Evolutionary conservation across 768 basidiomycete species (phyloP).

Genomic region (Lactifluus volemus): DNA sequence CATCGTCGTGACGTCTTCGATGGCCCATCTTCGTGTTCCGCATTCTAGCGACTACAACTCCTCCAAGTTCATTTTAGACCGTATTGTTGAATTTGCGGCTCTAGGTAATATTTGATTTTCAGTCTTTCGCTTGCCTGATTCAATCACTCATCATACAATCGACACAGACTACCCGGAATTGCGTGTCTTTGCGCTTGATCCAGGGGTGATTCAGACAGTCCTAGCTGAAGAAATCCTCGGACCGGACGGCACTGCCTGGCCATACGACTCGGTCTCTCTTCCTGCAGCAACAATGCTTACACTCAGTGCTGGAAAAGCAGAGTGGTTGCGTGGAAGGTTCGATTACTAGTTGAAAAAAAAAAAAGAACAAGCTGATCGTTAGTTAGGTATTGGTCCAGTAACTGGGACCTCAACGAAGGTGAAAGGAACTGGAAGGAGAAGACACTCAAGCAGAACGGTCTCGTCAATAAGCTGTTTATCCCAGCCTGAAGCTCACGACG

Average conservation of each 20-base stretch:
- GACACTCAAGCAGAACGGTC: background rate
- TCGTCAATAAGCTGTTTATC: background rate
- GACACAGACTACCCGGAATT: slow-evolving; percentile 3
- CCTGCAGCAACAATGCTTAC: background rate
- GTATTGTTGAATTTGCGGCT: slow-evolving; percentile 3
- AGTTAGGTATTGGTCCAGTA: slow-evolving; percentile 37
- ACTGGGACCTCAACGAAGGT: background rate
- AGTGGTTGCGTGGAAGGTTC: slow-evolving; percentile 12
- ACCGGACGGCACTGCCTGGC: background rate
- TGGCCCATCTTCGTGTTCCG: slow-evolving; percentile 4
- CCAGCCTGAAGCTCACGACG: background rate
- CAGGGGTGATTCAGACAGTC: background rate
- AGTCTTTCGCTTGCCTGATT: background rate
- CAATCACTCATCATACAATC: background rate
- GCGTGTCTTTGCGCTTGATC: slow-evolving; percentile 3
- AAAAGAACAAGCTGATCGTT: slow-evolving; percentile 25
- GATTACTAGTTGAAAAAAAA: background rate
- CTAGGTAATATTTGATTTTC: background rate
- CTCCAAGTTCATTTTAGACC: slow-evolving; percentile 3
- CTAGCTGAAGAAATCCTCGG: background rate
- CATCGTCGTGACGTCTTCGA: background rate
- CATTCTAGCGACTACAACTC: background rate
- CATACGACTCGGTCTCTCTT: background rate
- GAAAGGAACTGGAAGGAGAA: background rate
- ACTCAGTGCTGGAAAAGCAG: slow-evolving; percentile 7